Conservation (phyloP, 306 rosid species). For the Styphnolobium japonicum region DNA sequence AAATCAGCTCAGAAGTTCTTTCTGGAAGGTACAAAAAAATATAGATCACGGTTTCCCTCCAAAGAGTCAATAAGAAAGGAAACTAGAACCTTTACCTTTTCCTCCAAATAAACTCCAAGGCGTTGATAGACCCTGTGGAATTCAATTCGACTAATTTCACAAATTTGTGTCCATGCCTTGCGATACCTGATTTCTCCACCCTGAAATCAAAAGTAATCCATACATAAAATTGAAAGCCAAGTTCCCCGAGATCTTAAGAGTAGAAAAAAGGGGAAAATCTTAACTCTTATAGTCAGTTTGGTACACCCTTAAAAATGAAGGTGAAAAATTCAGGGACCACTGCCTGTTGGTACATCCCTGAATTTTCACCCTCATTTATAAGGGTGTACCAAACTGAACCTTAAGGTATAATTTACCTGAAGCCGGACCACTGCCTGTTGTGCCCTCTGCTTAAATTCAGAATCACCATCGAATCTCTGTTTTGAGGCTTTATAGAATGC, state of each 20-base stretch:
- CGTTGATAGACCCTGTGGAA: conserved; percentile 81
- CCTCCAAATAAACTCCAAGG: conserved; percentile 78
- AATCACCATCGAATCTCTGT: conserved; percentile 76
- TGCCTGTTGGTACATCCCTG: no score
- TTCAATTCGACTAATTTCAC: conserved; percentile 87
- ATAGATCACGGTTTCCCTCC: not conserved
- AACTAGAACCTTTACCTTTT: conserved; percentile 53
- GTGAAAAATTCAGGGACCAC: no score
- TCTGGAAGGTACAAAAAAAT: not conserved
- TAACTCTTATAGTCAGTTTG: no score
- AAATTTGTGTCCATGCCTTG: conserved; percentile 79
- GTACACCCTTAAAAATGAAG: no score
- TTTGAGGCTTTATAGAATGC: conserved; percentile 87
- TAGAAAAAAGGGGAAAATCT: not conserved
- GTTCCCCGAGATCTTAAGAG: not conserved
- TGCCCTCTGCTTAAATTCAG: conserved; percentile 82
- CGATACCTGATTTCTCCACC: conserved; percentile 73
- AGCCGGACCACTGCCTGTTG: conserved; percentile 86
- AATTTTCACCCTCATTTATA: no score
- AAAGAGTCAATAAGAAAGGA: not conserved
- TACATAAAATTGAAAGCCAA: not conserved
- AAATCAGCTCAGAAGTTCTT: not conserved
- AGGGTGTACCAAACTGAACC: no score
- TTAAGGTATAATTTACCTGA: conserved; percentile 55
- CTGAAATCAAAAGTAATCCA: conserved; percentile 44